These are phyloP conservation scores for Pseudonitzschia pungens DNA, from an alignment of 108 stramenopile species.

Conservation along the genomic window DNA sequence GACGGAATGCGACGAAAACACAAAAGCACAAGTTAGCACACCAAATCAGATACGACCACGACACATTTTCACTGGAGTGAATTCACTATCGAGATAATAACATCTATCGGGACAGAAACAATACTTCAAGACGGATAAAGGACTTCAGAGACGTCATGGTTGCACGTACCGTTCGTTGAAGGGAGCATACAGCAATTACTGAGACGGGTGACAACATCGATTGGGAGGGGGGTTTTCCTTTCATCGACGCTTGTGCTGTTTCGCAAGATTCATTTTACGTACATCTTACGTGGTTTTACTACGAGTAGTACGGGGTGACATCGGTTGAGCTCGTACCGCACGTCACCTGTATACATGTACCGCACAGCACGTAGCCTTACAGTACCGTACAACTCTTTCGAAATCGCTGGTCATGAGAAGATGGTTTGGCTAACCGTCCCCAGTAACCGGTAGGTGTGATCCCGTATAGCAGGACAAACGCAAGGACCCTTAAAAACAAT, in stretches of 20 bases:
- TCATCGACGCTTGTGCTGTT: not conserved
- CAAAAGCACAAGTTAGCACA: too few relatives aligned
- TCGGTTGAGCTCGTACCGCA: not conserved
- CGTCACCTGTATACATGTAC: not conserved
- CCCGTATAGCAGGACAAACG: not conserved
- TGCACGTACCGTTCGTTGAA: slow-evolving; percentile 6
- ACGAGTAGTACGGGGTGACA: too few relatives aligned
- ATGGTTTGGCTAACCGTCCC: not conserved
- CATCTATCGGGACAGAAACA: too few relatives aligned
- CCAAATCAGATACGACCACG: not conserved
- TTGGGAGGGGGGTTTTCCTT: not conserved
- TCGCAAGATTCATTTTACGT: not conserved
- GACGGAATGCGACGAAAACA: too few relatives aligned
- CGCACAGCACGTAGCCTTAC: too few relatives aligned
- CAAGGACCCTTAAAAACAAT: not conserved
- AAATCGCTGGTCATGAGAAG: not conserved
- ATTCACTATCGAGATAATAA: too few relatives aligned
- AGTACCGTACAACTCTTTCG: not conserved
- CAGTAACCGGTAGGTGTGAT: not conserved
- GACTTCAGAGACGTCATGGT: not conserved
- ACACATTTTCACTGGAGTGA: too few relatives aligned
- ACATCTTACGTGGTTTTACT: not conserved
- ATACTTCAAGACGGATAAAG: too few relatives aligned
- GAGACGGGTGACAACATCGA: not conserved
- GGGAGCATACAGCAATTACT: slow-evolving; percentile 11